A percentile compares a stretch with the other conserved stretches of the same genome.
phyloP scores from a whole-genome alignment of 169 alveolate genomes.

The Plasmodium malariae region DNA sequence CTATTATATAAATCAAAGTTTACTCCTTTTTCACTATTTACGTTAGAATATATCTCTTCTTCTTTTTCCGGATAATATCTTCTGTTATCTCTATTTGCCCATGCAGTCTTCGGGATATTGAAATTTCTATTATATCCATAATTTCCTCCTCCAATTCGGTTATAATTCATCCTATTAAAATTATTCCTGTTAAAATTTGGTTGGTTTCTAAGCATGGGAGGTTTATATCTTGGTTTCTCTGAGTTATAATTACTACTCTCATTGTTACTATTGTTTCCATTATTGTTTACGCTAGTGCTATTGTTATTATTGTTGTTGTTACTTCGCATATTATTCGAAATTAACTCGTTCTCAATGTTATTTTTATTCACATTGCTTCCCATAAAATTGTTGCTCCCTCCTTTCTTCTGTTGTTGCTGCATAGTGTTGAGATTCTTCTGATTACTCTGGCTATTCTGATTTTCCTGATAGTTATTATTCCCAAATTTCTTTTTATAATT shows the following conservation, averaged over 20 bases:
- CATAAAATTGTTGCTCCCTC: constrained; percentile 12
- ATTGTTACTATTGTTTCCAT: neutral
- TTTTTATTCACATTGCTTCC: constrained; percentile 22
- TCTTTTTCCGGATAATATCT: constrained; percentile 87
- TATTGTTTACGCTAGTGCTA: neutral
- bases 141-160: constrained; percentile 57
- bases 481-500: constrained; percentile 37
- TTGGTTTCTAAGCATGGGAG: constrained; percentile 69
- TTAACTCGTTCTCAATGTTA: constrained; percentile 10
- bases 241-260: neutral
- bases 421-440: constrained; percentile 15
- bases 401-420: constrained; percentile 51
- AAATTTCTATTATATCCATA: constrained; percentile 21
- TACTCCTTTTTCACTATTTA: constrained; percentile 89
- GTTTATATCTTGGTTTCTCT: constrained; percentile 64
- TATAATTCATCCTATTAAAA: constrained; percentile 52
- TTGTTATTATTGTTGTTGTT: neutral
- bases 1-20: constrained; percentile 90
- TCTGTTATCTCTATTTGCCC: constrained; percentile 90
- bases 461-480: constrained; percentile 26
- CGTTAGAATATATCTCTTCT: constrained; percentile 84
- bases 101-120: constrained; percentile 75
- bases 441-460: constrained; percentile 4
- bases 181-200: constrained; percentile 26
- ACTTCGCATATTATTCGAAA: constrained; percentile 1